These are phyloP conservation scores for Withania somnifera DNA, from an alignment of 305 asterid species.

Conservation along the genomic window DNA sequence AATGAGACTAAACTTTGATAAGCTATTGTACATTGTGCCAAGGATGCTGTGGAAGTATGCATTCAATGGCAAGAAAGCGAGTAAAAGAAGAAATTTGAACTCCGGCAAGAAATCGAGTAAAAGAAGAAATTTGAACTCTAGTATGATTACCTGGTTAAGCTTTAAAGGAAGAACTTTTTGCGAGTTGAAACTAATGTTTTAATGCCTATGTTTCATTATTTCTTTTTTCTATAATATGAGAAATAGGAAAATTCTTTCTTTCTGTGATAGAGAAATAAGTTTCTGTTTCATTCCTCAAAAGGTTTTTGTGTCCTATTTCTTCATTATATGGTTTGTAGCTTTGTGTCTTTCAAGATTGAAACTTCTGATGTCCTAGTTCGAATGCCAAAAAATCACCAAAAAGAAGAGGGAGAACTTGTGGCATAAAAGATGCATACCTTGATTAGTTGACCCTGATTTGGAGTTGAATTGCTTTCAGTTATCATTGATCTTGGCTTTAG, in stretches of 20 bases:
- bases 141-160: neutral
- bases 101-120: neutral
- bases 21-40: neutral
- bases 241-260: neutral
- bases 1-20: neutral
- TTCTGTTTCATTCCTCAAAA: neutral
- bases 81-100: neutral
- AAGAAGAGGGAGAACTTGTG: neutral
- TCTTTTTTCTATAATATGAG: neutral
- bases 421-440: neutral
- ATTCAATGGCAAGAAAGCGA: neutral
- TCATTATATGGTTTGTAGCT: neutral
- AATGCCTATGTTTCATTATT: neutral
- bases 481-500: neutral
- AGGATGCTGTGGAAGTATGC: neutral
- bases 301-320: neutral
- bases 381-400: neutral
- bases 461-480: neutral
- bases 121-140: neutral
- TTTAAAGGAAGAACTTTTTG: neutral
- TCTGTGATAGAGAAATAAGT: neutral
- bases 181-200: neutral
- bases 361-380: neutral
- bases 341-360: neutral
- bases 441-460: neutral